Evolutionary conservation across 768 basidiomycete species (phyloP).

Genomic region (Trametes maxima): DNA sequence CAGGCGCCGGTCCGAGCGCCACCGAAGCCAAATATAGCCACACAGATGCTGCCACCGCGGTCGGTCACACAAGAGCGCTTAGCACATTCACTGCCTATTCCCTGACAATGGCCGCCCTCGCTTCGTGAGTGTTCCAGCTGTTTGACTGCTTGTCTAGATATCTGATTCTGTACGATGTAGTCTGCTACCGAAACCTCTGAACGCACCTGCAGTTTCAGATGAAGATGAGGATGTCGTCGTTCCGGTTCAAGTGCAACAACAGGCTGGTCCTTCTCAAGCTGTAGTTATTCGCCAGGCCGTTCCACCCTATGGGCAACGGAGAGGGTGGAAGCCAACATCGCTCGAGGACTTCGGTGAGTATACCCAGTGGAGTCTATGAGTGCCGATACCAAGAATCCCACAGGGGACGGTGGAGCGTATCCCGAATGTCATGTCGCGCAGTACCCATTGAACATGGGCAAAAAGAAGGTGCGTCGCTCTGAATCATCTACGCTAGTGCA

Average conservation of each 20-base stretch:
- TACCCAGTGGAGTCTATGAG: slow-evolving; percentile 16
- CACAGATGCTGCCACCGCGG: slow-evolving; percentile 2
- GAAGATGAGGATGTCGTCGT: slow-evolving; percentile 59
- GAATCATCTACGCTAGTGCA: neutral
- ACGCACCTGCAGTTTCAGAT: slow-evolving; percentile 54
- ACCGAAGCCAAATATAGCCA: slow-evolving; percentile 11
- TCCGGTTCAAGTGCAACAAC: slow-evolving; percentile 32
- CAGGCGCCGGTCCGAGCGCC: neutral
- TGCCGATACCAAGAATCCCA: slow-evolving; percentile 7
- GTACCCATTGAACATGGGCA: slow-evolving; percentile 93
- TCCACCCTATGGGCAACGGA: slow-evolving; percentile 86
- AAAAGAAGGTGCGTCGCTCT: slow-evolving; percentile 76
- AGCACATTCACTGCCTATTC: slow-evolving; percentile 1
- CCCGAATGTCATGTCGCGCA: slow-evolving; percentile 98
- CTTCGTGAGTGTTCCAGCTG: slow-evolving; percentile 57
- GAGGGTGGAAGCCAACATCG: slow-evolving; percentile 83
- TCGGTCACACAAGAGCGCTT: slow-evolving; percentile 13
- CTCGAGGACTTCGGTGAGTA: slow-evolving; percentile 81
- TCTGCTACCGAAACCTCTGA: slow-evolving; percentile 65
- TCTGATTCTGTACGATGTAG: slow-evolving; percentile 38
- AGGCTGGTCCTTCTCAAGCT: slow-evolving; percentile 36
- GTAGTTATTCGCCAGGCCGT: slow-evolving; percentile 55
- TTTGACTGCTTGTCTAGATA: slow-evolving; percentile 10
- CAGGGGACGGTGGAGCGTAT: slow-evolving; percentile 84
- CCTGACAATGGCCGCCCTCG: slow-evolving; percentile 62